Percentiles rank a stretch among this genome's conserved stretches.
phyloP scores from a whole-genome alignment of 768 basidiomycete species.

The Mycena alexandri region DNA sequence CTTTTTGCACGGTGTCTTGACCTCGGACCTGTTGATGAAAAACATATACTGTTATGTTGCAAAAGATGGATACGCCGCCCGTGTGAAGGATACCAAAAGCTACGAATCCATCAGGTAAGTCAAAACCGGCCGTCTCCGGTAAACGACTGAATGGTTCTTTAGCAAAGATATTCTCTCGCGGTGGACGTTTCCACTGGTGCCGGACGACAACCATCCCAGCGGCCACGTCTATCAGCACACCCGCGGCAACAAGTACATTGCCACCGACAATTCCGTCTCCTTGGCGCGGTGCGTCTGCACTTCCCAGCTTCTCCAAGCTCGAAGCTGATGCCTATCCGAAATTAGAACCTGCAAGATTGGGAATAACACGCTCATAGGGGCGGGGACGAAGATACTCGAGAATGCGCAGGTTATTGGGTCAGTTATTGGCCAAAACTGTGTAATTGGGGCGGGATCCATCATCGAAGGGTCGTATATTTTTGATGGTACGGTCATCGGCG shows the following conservation, averaged over 20 bases:
- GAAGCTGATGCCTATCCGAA: slow-evolving; percentile 2
- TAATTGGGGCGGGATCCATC: slow-evolving; percentile 76
- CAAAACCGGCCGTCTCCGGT: background rate
- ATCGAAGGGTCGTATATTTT: slow-evolving; percentile 88
- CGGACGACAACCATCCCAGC: slow-evolving; percentile 92
- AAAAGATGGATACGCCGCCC: slow-evolving; percentile 90
- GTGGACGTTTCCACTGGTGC: slow-evolving; percentile 96
- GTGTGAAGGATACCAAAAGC: slow-evolving; percentile 92
- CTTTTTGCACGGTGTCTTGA: slow-evolving; percentile 94
- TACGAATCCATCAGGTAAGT: slow-evolving; percentile 89
- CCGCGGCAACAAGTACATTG: slow-evolving; percentile 90
- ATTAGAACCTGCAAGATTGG: slow-evolving; percentile 85
- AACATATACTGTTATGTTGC: slow-evolving; percentile 93
- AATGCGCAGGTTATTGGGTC: slow-evolving; percentile 76
- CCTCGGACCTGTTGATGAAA: slow-evolving; percentile 94
- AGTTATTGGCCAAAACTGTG: slow-evolving; percentile 82
- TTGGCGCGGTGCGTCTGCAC: slow-evolving; percentile 78
- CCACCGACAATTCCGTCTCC: slow-evolving; percentile 79
- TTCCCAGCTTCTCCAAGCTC: slow-evolving; percentile 6
- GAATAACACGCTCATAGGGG: slow-evolving; percentile 88
- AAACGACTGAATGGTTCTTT: slow-evolving; percentile 24
- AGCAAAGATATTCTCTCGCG: slow-evolving; percentile 94
- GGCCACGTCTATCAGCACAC: slow-evolving; percentile 88
- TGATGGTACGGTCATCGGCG: slow-evolving; percentile 79
- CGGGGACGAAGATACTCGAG: slow-evolving; percentile 75